These are phyloP conservation scores for Xanthoconium separans DNA, from an alignment of 1,284 basidiomycete genomes.

Conservation along the genomic window DNA sequence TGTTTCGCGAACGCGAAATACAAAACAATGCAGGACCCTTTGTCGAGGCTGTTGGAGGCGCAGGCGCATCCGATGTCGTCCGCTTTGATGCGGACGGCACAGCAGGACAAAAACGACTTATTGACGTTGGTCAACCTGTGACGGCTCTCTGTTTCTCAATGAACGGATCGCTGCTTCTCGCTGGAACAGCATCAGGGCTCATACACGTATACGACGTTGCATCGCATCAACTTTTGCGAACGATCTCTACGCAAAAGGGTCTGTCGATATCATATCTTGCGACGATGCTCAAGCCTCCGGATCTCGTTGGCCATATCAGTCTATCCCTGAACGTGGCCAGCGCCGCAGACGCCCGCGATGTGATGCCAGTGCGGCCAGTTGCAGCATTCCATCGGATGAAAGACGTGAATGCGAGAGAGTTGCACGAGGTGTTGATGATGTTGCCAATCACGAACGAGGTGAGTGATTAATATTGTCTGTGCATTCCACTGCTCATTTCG, in stretches of 20 bases:
- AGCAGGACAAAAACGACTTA: conserved; percentile 51
- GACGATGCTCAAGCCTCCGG: conserved; percentile 79
- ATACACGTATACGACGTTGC: conserved; percentile 85
- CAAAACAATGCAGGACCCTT: conserved; percentile 43
- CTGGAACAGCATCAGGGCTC: conserved; percentile 72
- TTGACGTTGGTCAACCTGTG: conserved; percentile 64
- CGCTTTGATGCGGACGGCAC: conserved; percentile 54
- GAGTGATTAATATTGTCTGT: conserved; percentile 18
- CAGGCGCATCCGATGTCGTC: conserved; percentile 66
- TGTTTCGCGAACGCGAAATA: conserved; percentile 65
- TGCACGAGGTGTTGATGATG: conserved; percentile 65
- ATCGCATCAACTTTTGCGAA: conserved; percentile 86
- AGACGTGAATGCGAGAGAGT: conserved; percentile 62
- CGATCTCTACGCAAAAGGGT: conserved; percentile 72
- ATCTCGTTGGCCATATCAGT: conserved; percentile 76
- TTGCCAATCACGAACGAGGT: conserved; percentile 49
- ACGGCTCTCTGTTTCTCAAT: conserved; percentile 76
- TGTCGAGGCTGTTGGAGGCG: conserved; percentile 75
- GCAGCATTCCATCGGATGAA: conserved; percentile 69
- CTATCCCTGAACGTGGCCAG: conserved; percentile 49
- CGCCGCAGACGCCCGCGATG: conserved; percentile 49
- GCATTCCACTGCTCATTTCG: neutral
- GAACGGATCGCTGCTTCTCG: conserved; percentile 75
- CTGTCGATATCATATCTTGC: conserved; percentile 71
- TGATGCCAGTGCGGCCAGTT: conserved; percentile 64